Percentiles rank a stretch among this genome's conserved stretches.
Conservation (phyloP, 208 protist genomes). For the Leishmania braziliensis region DNA sequence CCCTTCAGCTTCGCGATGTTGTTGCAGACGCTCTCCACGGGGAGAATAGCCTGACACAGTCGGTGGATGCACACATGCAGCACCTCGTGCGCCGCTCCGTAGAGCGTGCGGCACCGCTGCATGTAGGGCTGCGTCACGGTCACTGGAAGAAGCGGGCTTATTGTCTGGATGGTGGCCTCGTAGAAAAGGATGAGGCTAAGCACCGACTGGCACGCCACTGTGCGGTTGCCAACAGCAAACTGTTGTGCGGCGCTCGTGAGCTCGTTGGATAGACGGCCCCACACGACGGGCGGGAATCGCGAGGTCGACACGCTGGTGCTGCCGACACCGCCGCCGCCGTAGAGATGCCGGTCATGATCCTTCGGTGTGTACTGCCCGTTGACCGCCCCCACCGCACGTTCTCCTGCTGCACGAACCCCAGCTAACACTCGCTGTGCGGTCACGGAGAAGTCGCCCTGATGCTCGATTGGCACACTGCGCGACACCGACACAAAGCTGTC, state of each 20-base stretch:
- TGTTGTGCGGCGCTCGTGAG: slow-evolving; percentile 60
- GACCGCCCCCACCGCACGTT: slow-evolving; percentile 42
- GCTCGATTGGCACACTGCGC: slow-evolving; percentile 63
- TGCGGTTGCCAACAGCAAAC: slow-evolving; percentile 67
- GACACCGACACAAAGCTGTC: slow-evolving; percentile 90
- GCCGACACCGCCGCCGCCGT: slow-evolving; percentile 1
- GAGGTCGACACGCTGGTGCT: slow-evolving; percentile 2
- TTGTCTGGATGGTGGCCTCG: slow-evolving; percentile 55
- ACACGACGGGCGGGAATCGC: slow-evolving; percentile 74
- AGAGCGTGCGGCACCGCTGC: slow-evolving; percentile 43
- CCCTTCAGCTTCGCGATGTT: slow-evolving; percentile 66
- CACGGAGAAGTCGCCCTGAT: slow-evolving; percentile 71
- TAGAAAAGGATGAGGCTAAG: slow-evolving; percentile 64
- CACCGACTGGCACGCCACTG: slow-evolving; percentile 62
- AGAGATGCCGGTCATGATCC: slow-evolving; percentile 13
- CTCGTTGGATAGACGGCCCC: slow-evolving; percentile 49
- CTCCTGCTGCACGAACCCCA: slow-evolving; percentile 49
- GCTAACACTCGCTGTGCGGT: slow-evolving; percentile 46
- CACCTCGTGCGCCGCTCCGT: slow-evolving; percentile 59
- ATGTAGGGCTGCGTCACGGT: slow-evolving; percentile 42
- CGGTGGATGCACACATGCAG: slow-evolving; percentile 84
- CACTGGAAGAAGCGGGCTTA: slow-evolving; percentile 60
- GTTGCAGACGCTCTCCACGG: slow-evolving; percentile 56
- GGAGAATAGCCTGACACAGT: slow-evolving; percentile 72
- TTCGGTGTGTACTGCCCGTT: slow-evolving; percentile 34